Conservation (phyloP, 345 rosid species). For the Capsella bursapastoris region DNA sequence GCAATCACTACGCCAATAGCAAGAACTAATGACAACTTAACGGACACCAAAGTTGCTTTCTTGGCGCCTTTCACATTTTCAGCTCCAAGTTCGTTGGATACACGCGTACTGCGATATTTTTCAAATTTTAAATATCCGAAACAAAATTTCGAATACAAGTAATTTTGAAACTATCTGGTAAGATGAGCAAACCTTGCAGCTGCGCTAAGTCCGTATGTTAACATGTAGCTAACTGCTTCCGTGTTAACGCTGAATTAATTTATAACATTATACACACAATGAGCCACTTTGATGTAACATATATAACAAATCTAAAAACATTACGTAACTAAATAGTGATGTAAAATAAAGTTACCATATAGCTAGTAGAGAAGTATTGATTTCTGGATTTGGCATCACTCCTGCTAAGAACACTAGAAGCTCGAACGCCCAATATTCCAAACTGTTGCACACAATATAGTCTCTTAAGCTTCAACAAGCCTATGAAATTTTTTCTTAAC, state of each 20-base stretch:
- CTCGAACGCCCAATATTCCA: slow-evolving; percentile 92
- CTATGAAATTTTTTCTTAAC: background rate
- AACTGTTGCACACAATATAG: slow-evolving; percentile 40
- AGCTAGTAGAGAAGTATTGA: slow-evolving; percentile 66
- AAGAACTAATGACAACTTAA: slow-evolving; percentile 62
- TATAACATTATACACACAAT: background rate
- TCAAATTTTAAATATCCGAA: background rate
- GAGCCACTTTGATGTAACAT: background rate
- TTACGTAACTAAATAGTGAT: background rate
- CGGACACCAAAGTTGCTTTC: slow-evolving; percentile 53
- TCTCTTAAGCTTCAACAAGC: slow-evolving; percentile 15
- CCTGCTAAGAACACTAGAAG: slow-evolving; percentile 78
- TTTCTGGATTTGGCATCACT: slow-evolving; percentile 63
- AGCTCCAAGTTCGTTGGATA: slow-evolving; percentile 83
- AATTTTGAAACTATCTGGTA: background rate
- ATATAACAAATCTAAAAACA: background rate
- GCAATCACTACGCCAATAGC: slow-evolving; percentile 50
- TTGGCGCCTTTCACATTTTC: slow-evolving; percentile 55
- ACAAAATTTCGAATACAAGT: background rate
- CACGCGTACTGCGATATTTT: slow-evolving; percentile 64
- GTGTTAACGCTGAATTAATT: slow-evolving; percentile 56
- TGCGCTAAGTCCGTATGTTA: slow-evolving; percentile 76
- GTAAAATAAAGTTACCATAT: slow-evolving; percentile 54
- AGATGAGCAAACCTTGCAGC: slow-evolving; percentile 67
- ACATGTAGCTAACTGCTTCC: slow-evolving; percentile 66